Percentiles rank a stretch among this genome's conserved stretches.
Evolutionary conservation across 129 eudicot genomes (phyloP).

Genomic region (Chrysanthemum seticuspe): DNA sequence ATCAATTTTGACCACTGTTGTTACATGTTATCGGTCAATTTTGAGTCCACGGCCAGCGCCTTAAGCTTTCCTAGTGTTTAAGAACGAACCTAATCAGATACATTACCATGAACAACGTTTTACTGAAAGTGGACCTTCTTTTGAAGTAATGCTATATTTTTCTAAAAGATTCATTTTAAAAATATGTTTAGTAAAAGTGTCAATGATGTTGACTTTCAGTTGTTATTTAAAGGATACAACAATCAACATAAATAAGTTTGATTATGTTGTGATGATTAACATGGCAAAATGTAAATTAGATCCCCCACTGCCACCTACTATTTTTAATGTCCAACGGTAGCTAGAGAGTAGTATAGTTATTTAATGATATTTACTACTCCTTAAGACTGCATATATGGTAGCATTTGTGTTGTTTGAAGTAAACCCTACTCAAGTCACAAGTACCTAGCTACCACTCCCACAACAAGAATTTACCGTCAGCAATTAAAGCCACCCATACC

Average conservation of each 20-base stretch:
- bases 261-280: background rate
- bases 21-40: background rate
- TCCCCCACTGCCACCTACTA: conserved; percentile 13
- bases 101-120: background rate
- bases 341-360: background rate
- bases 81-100: background rate
- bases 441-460: conserved; percentile 3
- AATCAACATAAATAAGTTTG: too few relatives aligned
- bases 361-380: conserved; percentile 1
- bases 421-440: conserved; percentile 7
- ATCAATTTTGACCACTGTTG: background rate
- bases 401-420: background rate
- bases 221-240: too few relatives aligned
- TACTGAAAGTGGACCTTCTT: too few relatives aligned
- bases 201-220: background rate
- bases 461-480: conserved; percentile 13
- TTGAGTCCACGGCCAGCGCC: background rate
- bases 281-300: conserved; percentile 1
- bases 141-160: background rate
- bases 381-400: conserved; percentile 6
- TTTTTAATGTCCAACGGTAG: conserved; percentile 31
- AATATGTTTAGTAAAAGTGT: background rate
- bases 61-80: background rate
- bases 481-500: conserved; percentile 19
- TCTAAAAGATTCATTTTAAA: background rate